These are phyloP conservation scores for Penicillium sp. DNA, from an alignment of 2,329 filamentous ascomycete species.

Conservation along the genomic window DNA sequence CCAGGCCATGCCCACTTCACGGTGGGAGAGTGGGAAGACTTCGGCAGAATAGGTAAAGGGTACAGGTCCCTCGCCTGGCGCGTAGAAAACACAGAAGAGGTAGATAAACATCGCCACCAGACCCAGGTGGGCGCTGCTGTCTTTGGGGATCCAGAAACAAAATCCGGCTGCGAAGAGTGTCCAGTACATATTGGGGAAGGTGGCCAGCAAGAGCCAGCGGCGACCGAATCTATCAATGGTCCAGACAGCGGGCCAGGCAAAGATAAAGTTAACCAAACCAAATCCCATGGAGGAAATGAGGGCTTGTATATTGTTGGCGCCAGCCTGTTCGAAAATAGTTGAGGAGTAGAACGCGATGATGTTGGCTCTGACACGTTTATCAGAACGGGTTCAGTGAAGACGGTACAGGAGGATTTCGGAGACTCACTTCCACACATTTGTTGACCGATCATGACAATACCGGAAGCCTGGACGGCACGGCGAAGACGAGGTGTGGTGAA, in stretches of 20 bases:
- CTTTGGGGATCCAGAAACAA: conserved; percentile 57
- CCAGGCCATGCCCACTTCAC: conserved; percentile 57
- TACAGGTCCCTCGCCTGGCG: conserved; percentile 65
- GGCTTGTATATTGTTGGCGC: conserved; percentile 60
- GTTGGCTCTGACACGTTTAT: no score
- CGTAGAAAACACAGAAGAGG: conserved; percentile 69
- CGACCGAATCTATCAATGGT: conserved; percentile 73
- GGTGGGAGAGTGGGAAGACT: conserved; percentile 60
- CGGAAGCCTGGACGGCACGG: conserved; percentile 74
- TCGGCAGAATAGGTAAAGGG: conserved; percentile 60
- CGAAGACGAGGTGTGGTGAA: conserved; percentile 56
- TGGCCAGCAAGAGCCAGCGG: conserved; percentile 65
- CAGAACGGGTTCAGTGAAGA: no score
- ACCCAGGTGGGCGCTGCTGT: conserved; percentile 53
- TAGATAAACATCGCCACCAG: conserved; percentile 67
- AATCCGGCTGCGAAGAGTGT: conserved; percentile 67
- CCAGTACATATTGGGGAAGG: conserved; percentile 71
- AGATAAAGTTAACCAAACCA: conserved; percentile 68
- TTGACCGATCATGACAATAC: conserved; percentile 79
- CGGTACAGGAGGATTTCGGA: no score
- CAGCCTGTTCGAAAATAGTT: conserved; percentile 60
- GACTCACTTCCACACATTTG: conserved; percentile 73
- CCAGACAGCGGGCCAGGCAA: conserved; percentile 67
- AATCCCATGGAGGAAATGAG: conserved; percentile 69
- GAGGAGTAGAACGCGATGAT: conserved; percentile 79